Conservation (phyloP, 179 eudicot genomes). For the Silene vulgaris region DNA sequence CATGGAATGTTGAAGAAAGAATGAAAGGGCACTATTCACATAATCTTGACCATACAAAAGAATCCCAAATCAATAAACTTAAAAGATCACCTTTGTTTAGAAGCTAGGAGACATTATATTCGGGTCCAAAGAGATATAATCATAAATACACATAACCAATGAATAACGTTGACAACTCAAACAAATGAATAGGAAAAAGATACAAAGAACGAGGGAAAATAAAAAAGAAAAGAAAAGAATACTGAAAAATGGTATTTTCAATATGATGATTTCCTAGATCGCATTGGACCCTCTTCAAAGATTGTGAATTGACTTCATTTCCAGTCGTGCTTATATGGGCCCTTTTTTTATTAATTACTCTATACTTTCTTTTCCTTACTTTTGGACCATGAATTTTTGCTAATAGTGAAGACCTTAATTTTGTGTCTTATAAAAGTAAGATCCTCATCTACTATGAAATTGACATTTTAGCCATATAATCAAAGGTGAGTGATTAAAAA, state of each 20-base stretch:
- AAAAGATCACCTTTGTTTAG: conserved; percentile 13
- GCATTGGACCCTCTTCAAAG: conserved; percentile 32
- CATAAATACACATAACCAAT: conserved; percentile 3
- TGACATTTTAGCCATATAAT: conserved; percentile 8
- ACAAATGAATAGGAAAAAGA: conserved; percentile 8
- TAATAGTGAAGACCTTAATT: neutral
- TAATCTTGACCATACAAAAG: conserved; percentile 8
- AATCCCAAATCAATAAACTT: neutral
- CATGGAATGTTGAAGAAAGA: neutral
- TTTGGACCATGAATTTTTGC: conserved; percentile 10
- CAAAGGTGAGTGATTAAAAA: neutral
- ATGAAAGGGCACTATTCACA: neutral
- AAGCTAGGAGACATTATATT: conserved; percentile 16
- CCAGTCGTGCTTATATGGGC: conserved; percentile 17
- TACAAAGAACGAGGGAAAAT: neutral
- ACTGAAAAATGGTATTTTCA: conserved; percentile 22
- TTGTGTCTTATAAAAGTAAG: neutral
- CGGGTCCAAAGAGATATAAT: conserved; percentile 9
- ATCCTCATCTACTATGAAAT: conserved; percentile 13
- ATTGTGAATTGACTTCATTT: conserved; percentile 31
- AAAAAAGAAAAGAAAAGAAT: neutral
- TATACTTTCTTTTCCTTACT: neutral
- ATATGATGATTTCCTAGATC: conserved; percentile 32
- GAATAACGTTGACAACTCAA: conserved; percentile 25
- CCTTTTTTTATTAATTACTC: neutral